Conservation (phyloP, 2,329 filamentous ascomycete species). For the Periglandula ipomoeae region DNA sequence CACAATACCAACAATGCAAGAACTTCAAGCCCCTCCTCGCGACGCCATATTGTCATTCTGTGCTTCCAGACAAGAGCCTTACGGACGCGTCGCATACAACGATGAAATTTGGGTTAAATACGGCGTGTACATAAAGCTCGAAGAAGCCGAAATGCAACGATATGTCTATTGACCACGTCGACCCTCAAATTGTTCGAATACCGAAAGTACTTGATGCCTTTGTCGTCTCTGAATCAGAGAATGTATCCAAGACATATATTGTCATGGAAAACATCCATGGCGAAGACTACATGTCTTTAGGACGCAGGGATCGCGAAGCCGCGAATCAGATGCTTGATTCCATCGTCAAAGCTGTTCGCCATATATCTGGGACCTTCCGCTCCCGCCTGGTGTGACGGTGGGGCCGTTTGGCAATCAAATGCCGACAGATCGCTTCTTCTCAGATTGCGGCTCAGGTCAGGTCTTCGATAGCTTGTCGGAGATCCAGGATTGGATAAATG, state of each 20-base stretch:
- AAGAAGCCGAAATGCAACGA: slow-evolving; percentile 6
- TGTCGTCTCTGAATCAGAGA: background rate
- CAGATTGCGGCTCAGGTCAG: slow-evolving; percentile 2
- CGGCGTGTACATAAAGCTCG: background rate
- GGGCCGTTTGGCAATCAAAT: slow-evolving; percentile 4
- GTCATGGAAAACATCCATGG: slow-evolving; percentile 7
- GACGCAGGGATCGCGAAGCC: background rate
- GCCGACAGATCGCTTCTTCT: slow-evolving; percentile 7
- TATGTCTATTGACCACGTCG: slow-evolving; percentile 4
- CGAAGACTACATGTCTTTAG: slow-evolving; percentile 1
- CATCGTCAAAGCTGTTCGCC: slow-evolving; percentile 3
- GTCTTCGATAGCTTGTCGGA: background rate
- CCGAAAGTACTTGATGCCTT: slow-evolving; percentile 4
- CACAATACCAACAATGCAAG: slow-evolving; percentile 1
- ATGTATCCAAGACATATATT: slow-evolving; percentile 1
- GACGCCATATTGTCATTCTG: background rate
- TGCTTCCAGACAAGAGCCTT: background rate
- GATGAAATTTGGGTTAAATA: slow-evolving; percentile 7
- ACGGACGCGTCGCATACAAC: background rate
- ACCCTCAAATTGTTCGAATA: slow-evolving; percentile 7
- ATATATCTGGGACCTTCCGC: slow-evolving; percentile 8
- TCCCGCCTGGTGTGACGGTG: background rate
- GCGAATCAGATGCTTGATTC: background rate
- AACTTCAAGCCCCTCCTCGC: background rate
- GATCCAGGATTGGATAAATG: slow-evolving; percentile 5